Base-by-base conservation (phyloP, 2,329 filamentous ascomycete species). In the Ophiosphaerella herpotricha region DNA sequence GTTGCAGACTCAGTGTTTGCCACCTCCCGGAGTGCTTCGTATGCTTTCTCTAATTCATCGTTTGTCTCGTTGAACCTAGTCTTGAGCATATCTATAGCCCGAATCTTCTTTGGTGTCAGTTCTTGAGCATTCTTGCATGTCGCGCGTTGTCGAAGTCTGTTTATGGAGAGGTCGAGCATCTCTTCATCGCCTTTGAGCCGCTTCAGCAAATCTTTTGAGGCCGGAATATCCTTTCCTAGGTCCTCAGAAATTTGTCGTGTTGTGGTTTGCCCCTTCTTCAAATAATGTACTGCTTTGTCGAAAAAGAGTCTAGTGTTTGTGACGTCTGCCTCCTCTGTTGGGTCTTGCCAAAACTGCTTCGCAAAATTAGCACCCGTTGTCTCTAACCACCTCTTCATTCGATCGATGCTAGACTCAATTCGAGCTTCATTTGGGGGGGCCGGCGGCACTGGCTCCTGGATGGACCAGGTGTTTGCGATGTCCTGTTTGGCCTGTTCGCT, bases 321-420 rank as follows among this genome's bases (percentile, higher is more conserved):
- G 9, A 56, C 50, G n/a, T 64, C 62, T 8, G 54, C 58, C 43
- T 63, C 57, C 39, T 64, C 59, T 9, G 66, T 59, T 6, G 68
- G 67, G 33, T 70, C 64, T 43, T 67, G 62, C 67, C 67, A 72
- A 43, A 72, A 68, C 24, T 66, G 54, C 14, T 58, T 61, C 7
- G 64, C 55, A 16, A 71, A 58, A 11, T 50, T 54, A 12, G 57
- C 59, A 23, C 66, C 58, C 7, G 64, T 53, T 18, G 57, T 57
- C 32, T 68, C 61, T 7, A 70, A 48, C 67, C 66, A 70, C 9
- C 54, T 64, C 7, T 57, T 63, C 63, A 71, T 62, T 14, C 60
- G 60, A 32, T 67, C 65, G 5, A 69, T 48, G 32, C 63, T 66
- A 6, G 59, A 67, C 39, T 67, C 64, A 2, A 62, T 31, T 6